phyloP scores from a whole-genome alignment of 495 filamentous ascomycete genomes.

The Xylaria telfairii region DNA sequence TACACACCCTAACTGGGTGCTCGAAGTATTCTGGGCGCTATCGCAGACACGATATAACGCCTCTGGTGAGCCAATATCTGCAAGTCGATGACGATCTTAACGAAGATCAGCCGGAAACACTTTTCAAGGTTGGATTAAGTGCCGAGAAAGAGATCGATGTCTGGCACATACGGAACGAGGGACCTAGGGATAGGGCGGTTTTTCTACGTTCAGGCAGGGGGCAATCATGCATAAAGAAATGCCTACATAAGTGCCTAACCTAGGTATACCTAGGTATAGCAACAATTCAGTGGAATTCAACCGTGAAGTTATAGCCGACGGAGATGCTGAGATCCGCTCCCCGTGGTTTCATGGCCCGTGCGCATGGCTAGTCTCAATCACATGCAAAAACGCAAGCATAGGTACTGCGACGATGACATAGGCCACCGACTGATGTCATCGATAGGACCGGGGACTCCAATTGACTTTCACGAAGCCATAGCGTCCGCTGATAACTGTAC shows the following conservation, averaged over 20 bases:
- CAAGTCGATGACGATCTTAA: neutral
- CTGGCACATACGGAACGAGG: neutral
- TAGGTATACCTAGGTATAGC: too few species aligned
- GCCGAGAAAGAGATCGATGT: slow-evolving; percentile 8
- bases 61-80: neutral
- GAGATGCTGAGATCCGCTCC: neutral
- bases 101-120: neutral
- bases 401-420: neutral
- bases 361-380: slow-evolving; percentile 5
- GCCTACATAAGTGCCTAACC: too few species aligned
- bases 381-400: slow-evolving; percentile 11
- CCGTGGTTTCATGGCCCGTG: neutral
- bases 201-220: too few species aligned
- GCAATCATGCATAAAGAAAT: too few species aligned
- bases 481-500: neutral
- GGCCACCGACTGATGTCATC: slow-evolving; percentile 10
- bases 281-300: too few species aligned
- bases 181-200: too few species aligned
- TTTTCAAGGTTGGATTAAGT: neutral
- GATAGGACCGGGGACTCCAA: neutral
- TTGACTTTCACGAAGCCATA: neutral
- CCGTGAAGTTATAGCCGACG: too few species aligned
- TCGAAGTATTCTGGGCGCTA: neutral
- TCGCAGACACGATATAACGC: neutral
- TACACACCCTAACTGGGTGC: slow-evolving; percentile 2